Evolutionary conservation across 345 rosid genomes (phyloP).

Genomic region (Gossypium turneri): DNA sequence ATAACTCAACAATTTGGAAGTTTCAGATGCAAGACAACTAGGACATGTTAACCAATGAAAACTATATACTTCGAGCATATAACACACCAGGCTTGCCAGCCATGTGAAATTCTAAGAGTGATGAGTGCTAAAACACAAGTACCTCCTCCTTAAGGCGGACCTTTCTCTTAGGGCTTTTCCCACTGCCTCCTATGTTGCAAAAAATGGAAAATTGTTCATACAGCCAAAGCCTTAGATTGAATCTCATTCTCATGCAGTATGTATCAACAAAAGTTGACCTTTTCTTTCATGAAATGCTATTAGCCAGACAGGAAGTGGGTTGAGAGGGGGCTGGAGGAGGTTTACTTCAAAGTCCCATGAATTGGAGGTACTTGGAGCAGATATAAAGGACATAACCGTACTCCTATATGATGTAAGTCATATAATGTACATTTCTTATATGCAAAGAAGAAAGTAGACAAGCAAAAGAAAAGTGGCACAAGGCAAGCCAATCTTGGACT

Average conservation of each 20-base stretch:
- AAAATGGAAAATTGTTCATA: background rate
- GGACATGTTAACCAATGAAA: background rate
- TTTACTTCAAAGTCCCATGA: background rate
- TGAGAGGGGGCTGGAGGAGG: background rate
- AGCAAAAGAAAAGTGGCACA: background rate
- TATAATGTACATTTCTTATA: background rate
- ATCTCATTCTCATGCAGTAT: background rate
- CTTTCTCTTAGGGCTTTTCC: background rate
- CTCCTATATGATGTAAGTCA: background rate
- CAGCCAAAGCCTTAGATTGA: background rate
- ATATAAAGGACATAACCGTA: background rate
- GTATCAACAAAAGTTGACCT: background rate
- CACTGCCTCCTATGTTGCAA: background rate
- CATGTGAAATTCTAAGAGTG: background rate
- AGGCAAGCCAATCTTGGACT: background rate
- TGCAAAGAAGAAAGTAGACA: background rate
- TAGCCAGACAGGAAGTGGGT: background rate
- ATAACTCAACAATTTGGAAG: conserved; percentile 1
- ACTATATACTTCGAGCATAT: background rate
- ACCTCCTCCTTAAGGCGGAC: background rate
- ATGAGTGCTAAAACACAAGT: background rate
- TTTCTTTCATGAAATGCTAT: background rate
- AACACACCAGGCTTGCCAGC: background rate
- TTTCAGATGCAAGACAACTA: background rate
- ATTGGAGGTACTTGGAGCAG: background rate